Evolutionary conservation across 257 asterid species (phyloP), one percentile per base, ranked within the genome.

Genomic region (Haberlea rhodopensis): DNA sequence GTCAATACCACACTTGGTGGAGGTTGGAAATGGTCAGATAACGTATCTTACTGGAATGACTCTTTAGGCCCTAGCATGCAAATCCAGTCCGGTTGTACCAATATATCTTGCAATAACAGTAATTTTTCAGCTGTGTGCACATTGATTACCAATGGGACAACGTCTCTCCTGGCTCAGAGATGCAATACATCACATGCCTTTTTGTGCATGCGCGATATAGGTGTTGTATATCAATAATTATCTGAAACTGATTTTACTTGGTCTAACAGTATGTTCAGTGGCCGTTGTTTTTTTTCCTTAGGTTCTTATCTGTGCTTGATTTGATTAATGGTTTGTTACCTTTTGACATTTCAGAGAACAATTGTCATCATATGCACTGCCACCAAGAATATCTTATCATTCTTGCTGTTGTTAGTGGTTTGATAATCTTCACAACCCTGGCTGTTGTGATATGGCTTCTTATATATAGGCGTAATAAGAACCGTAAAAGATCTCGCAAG

Each of bases 381-480:
- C 92, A 87, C 77, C 53, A 75, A 67, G 97, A 85, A 61, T 92
- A 89, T 80, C 89, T 84, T 53, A 85, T 89, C 68, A 84, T 85
- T 77, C 98, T 92, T 74, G 82, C 87, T 57, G 95, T 81, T 67
- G 98, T 92, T 78, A 89, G 98, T 70, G 97, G 94, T 63, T 68
- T 92, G 68, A 89, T 92, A 70, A 82, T 92, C 72, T 85, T 75
- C 80, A 85, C 85, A 60, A 85, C 95, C 51, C 79, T 84, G 58
- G 86, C 84, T 62, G 89, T 92, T 71, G 98, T 92, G 37, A 56
- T 80, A 67, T 92, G 97, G 97, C 95, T 92, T 76, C 97, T 92
- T 61, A 69, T 89, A 28, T 92, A 78, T 76, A 68, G 81, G 60
- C 96, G 88, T 57, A 82, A 75, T 57, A 89, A 77, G 78, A 89